A percentile compares a stretch with the other conserved stretches of the same genome.
Conservation (phyloP, 371 early-diverging fungal species). For the Mycotypha africana region DNA sequence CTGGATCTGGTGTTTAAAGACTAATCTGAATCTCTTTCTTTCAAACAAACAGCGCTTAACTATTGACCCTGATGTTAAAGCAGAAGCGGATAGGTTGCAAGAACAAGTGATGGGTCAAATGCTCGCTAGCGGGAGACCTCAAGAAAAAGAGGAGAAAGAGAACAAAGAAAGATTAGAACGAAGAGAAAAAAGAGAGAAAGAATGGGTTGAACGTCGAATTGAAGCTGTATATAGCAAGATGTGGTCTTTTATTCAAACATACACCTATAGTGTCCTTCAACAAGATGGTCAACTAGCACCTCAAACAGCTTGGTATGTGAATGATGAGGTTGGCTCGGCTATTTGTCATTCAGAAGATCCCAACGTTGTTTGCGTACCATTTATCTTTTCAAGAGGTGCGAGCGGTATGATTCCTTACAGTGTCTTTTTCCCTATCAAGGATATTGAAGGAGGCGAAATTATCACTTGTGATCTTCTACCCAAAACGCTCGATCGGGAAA, state of each 20-base stretch:
- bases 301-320: constrained; percentile 57
- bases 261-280: constrained; percentile 51
- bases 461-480: constrained; percentile 50
- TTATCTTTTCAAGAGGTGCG: constrained; percentile 54
- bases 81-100: constrained; percentile 33
- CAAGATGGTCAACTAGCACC: constrained; percentile 46
- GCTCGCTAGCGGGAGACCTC: constrained; percentile 35
- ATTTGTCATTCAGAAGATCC: constrained; percentile 50
- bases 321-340: constrained; percentile 56
- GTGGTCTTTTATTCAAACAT: constrained; percentile 57
- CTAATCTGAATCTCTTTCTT: not conserved
- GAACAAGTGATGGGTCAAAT: constrained; percentile 39
- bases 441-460: constrained; percentile 43
- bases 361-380: constrained; percentile 49
- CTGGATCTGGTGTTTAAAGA: no score
- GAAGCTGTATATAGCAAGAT: constrained; percentile 33
- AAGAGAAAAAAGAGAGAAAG: constrained; percentile 18
- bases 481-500: constrained; percentile 30
- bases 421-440: constrained; percentile 53
- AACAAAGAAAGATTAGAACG: constrained; percentile 27
- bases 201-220: constrained; percentile 20
- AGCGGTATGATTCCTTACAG: constrained; percentile 53
- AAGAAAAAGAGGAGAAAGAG: constrained; percentile 41
- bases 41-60: constrained; percentile 26
- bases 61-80: constrained; percentile 31